Conservation (phyloP, 169 alveolate genomes). For the Theileria annulata region DNA sequence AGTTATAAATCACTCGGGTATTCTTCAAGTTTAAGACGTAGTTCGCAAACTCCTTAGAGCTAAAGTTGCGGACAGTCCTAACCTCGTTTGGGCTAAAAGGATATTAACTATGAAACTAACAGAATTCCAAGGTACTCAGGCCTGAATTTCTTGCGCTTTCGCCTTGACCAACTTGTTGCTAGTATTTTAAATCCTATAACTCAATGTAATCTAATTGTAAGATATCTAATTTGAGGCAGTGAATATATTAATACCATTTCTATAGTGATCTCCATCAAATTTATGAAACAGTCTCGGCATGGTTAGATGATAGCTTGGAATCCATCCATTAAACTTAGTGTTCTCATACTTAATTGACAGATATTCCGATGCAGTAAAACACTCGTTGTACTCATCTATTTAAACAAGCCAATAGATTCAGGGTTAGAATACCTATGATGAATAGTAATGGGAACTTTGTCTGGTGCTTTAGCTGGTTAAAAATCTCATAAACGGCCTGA, state of each 20-base stretch:
- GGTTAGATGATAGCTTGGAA: constrained; percentile 76
- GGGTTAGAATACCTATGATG: constrained; percentile 44
- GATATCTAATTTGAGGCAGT: neutral
- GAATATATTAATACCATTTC: constrained; percentile 37
- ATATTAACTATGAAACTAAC: constrained; percentile 15
- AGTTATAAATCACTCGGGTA: constrained; percentile 70
- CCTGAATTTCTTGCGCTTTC: constrained; percentile 65
- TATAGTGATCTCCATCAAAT: constrained; percentile 71
- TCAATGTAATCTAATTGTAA: neutral
- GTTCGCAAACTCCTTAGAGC: constrained; percentile 73
- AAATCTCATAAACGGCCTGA: constrained; percentile 72
- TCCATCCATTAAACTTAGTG: constrained; percentile 78
- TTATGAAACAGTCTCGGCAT: constrained; percentile 73
- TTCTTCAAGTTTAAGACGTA: constrained; percentile 65
- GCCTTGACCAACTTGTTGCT: constrained; percentile 75
- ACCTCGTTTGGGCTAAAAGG: constrained; percentile 61
- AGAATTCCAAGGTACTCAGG: constrained; percentile 75
- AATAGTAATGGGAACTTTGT: constrained; percentile 70
- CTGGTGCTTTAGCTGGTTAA: constrained; percentile 77
- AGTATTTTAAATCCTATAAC: constrained; percentile 61
- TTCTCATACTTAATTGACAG: constrained; percentile 75
- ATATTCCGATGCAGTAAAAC: constrained; percentile 77
- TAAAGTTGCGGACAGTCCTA: constrained; percentile 72
- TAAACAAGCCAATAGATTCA: neutral
- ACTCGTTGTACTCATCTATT: constrained; percentile 62